Base-by-base conservation (phyloP, 2,329 filamentous ascomycete genomes). In the Cryoendolithus antarcticus region DNA sequence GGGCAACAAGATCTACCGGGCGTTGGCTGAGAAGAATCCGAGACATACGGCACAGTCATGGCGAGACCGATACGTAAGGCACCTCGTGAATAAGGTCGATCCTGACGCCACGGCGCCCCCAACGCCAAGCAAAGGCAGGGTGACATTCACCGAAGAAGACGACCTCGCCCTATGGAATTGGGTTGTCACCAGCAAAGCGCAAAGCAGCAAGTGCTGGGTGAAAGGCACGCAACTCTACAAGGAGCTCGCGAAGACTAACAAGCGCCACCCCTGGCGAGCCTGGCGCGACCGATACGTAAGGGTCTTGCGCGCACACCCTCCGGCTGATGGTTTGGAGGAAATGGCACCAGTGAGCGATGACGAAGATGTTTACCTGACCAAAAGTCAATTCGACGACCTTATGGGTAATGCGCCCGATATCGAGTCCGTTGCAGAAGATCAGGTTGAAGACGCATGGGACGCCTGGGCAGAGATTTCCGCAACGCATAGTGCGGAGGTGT, bases 31-130 rank as follows among this genome's bases (percentile, higher is more conserved):
- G 10, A 37, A 80, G 70, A 67, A 82, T 47, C 65, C 69, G 1
- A 64, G 70, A 13, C 81, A 86, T 55, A 70, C 79, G 2, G 77
- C 63, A 60, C 78, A 84, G 44, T 81, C 80, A 12, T 86, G 80
- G 80, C 69, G 75, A 45, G 70, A 77, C 51, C 71, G 73, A 35
- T 84, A 71, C 56, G 49, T 76, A 30, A 80, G 77, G 49, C 52
- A 48, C 39, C 39, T 57, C 15, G 31, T 7, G 5, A 32, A 32
- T 10, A 32, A 32, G 31, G 13, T 10, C 5, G 11, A 32, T 2
- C 11, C 31, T 8, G 31, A 32, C 31, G 9, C 11, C 9, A 7
- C 6, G 31, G 31, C 15, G 5, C 30, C 30, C 12, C 10, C 30
- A 32, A 15, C 11, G 6, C 31, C 15, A 12, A 15, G 6, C 31